Evolutionary conservation across 352 stramenopile species (phyloP).

Genomic region (Phytopythium aichiense): DNA sequence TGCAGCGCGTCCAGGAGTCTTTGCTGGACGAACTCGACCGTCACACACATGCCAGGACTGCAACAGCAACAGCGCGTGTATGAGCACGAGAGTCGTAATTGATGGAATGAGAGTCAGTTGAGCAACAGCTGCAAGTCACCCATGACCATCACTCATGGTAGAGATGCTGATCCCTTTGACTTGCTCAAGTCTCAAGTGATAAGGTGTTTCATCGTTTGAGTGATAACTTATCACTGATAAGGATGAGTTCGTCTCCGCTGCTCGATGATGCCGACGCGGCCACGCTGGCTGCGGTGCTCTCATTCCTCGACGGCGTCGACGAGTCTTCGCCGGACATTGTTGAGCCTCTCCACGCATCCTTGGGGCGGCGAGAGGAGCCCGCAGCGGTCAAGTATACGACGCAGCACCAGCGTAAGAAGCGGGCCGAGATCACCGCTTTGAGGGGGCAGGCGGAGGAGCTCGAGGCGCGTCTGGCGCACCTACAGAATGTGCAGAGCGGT

Average conservation of each 20-base stretch:
- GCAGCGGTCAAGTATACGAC: neutral
- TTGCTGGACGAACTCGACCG: constrained; percentile 4
- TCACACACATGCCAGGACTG: neutral
- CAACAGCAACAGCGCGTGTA: no score
- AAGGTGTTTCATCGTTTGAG: no score
- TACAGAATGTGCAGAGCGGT: neutral
- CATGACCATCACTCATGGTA: no score
- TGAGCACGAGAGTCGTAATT: no score
- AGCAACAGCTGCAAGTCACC: no score
- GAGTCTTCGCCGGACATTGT: neutral
- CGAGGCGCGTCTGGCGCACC: neutral
- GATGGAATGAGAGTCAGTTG: no score
- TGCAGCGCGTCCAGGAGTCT: neutral
- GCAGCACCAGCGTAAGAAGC: neutral
- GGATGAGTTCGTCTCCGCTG: neutral
- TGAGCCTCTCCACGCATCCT: neutral
- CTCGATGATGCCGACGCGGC: neutral
- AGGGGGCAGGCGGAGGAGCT: neutral
- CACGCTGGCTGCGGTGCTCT: neutral
- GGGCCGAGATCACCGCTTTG: neutral
- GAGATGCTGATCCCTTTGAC: no score
- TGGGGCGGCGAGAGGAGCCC: neutral
- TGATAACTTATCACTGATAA: no score
- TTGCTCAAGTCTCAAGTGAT: neutral
- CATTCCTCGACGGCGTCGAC: neutral